Percentiles rank a stretch among this genome's conserved stretches.
phyloP scores from a whole-genome alignment of 2,329 filamentous ascomycete species.

The Juglanconis oblonga region DNA sequence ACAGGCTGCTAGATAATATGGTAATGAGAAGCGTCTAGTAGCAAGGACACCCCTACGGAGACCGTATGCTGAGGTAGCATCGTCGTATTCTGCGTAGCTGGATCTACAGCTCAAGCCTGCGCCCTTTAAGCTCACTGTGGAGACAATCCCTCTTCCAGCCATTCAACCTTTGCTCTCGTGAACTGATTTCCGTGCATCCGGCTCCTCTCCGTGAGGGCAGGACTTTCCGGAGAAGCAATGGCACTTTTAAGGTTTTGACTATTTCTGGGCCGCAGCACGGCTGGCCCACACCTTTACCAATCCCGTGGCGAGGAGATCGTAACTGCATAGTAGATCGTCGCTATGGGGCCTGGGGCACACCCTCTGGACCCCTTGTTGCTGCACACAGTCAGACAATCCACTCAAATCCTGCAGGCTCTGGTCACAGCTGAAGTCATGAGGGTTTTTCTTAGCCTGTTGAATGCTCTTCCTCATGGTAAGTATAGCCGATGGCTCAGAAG shows the following conservation, averaged over 20 bases:
- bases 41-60: conserved; percentile 10
- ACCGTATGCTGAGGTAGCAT: conserved; percentile 7
- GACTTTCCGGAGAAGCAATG: not conserved
- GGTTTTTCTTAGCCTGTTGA: not conserved
- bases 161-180: not conserved
- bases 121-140: not conserved
- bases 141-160: not conserved
- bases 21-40: not conserved
- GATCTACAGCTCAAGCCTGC: conserved; percentile 4
- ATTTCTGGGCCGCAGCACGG: not conserved
- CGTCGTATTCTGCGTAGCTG: not conserved
- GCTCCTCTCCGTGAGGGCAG: not conserved
- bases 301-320: conserved; percentile 1
- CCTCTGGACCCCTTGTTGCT: not conserved
- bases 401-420: not conserved
- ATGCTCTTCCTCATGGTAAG: not conserved
- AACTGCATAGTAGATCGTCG: too few relatives aligned
- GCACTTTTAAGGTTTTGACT: conserved; percentile 12
- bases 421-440: not conserved
- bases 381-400: not conserved
- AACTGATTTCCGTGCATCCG: not conserved
- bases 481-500: not conserved
- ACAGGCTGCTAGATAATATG: not conserved
- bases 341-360: not conserved
- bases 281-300: not conserved